Evolutionary conservation across 192 early-diverging fungal species (phyloP).

Genomic region (Bifiguratus adelaidae): DNA sequence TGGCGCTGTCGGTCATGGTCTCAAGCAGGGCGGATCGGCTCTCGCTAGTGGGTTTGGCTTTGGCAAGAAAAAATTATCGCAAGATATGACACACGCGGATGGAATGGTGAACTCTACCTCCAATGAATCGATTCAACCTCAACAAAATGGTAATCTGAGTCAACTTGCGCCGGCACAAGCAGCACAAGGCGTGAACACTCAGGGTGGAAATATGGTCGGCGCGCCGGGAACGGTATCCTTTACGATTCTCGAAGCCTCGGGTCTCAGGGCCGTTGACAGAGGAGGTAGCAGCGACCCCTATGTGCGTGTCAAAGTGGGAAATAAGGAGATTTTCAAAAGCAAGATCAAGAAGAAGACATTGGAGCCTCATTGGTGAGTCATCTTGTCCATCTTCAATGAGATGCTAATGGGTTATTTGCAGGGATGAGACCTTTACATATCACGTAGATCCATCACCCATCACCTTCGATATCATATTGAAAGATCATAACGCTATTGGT

Average conservation of each 20-base stretch:
- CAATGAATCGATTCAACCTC: no score
- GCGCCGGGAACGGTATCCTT: slow-evolving; percentile 25
- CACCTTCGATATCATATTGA: slow-evolving; percentile 43
- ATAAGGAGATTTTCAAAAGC: slow-evolving; percentile 56
- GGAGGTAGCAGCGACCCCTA: slow-evolving; percentile 59
- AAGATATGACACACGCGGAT: no score
- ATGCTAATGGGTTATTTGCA: not conserved
- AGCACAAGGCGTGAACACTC: no score
- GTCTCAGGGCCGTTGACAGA: slow-evolving; percentile 32
- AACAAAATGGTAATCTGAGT: no score
- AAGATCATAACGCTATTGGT: slow-evolving; percentile 58
- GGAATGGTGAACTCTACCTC: no score
- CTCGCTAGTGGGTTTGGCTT: slow-evolving; percentile 13
- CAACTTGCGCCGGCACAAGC: no score
- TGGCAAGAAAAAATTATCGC: no score
- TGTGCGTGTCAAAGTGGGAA: slow-evolving; percentile 45
- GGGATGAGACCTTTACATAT: slow-evolving; percentile 17
- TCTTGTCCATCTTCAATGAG: not conserved
- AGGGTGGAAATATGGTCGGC: slow-evolving; percentile 13
- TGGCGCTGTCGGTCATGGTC: slow-evolving; percentile 31
- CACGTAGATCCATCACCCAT: slow-evolving; percentile 15
- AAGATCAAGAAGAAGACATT: slow-evolving; percentile 57
- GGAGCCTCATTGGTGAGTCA: slow-evolving; percentile 50
- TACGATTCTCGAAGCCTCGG: slow-evolving; percentile 28
- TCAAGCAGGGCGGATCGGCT: slow-evolving; percentile 16